These are phyloP conservation scores for Mycena citricolor DNA, from an alignment of 1,284 basidiomycete genomes.

Conservation along the genomic window DNA sequence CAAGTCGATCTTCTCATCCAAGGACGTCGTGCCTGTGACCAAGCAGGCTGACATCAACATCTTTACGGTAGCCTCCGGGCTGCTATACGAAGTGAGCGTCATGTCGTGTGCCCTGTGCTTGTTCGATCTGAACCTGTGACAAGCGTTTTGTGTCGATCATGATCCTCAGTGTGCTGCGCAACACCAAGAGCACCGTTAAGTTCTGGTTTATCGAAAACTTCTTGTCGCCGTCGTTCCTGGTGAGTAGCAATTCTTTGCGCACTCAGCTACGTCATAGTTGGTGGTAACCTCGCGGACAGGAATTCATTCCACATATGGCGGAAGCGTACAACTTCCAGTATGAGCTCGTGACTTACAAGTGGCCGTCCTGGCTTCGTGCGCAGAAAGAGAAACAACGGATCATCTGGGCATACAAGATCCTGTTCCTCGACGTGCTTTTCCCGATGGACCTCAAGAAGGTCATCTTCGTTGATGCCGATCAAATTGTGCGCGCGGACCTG, in stretches of 20 bases:
- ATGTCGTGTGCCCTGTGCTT: too few species aligned
- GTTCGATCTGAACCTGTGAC: too few species aligned
- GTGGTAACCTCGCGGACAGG: too few species aligned
- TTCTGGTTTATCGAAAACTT: slow-evolving; percentile 99
- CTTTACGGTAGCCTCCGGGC: slow-evolving; percentile 96
- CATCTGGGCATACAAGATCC: slow-evolving; percentile 99
- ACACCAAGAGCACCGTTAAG: slow-evolving; percentile 92
- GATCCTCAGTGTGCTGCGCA: slow-evolving; percentile 93
- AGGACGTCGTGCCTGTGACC: slow-evolving; percentile 29
- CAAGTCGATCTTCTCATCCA: slow-evolving; percentile 48
- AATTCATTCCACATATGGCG: slow-evolving; percentile 93
- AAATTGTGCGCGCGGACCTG: slow-evolving; percentile 95
- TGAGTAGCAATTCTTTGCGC: slow-evolving; percentile 35
- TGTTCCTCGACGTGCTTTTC: slow-evolving; percentile 98
- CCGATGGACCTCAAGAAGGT: slow-evolving; percentile 98
- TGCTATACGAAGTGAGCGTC: slow-evolving; percentile 93
- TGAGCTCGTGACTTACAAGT: slow-evolving; percentile 97
- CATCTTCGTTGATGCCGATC: slow-evolving; percentile 97
- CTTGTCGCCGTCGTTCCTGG: slow-evolving; percentile 95
- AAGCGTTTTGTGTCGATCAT: slow-evolving; percentile 97
- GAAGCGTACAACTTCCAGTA: slow-evolving; percentile 92
- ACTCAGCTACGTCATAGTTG: slow-evolving; percentile 5
- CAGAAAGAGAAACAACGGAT: slow-evolving; percentile 97
- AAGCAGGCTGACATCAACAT: slow-evolving; percentile 92
- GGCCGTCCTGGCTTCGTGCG: slow-evolving; percentile 96